Base-by-base conservation (phyloP, 1,284 basidiomycete genomes). In the Ustilago shanxiensis region DNA sequence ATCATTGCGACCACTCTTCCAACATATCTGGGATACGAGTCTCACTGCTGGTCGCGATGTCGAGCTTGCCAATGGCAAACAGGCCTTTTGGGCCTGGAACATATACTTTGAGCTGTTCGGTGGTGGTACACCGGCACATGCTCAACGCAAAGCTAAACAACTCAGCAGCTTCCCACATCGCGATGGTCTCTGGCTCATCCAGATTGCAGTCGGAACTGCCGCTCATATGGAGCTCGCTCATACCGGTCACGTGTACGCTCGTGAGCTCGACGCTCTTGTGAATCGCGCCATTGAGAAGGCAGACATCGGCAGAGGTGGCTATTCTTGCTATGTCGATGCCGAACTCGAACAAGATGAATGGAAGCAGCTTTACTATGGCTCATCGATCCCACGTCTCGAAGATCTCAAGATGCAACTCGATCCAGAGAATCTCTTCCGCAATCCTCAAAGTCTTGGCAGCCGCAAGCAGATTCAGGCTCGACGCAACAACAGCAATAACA, bases 31-130 rank as follows among this genome's bases (percentile, higher is more conserved):
- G 78, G 62, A 79, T 18, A 75, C 71, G 11, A 66, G 63, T 20
- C n/a, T 60, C 18, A 37, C 51, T 0, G 33, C 60, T 9, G 74
- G 71, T 8, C 31, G 60, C 6, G 22, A 76, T 8, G 63, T 58
- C n/a, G 47, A 65, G 14, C 66, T 73, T 1, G 35, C 60, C 16
- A 55, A 75, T 29, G 69, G 77, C 33, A 68, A 64, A 39, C 50
- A 53, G 18, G 20, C 39, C 20, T 51, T 63, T 9, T 83, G 74
- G 72, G 64, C 47, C 8, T 84, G 82, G 82, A 83, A 84, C 60
- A 73, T 84, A 22, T 84, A 82, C 60, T 64, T 84, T 37, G 82
- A 84, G 65, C 57, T 84, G 20, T 82, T 75, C 54, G 82, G 82
- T n/a, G 81, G 81, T 9, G 62, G 60, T 6, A 50, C 24, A 3